These are phyloP conservation scores for Ogataea haglerorum DNA, from an alignment of 805 yeast genomes.

Conservation along the genomic window DNA sequence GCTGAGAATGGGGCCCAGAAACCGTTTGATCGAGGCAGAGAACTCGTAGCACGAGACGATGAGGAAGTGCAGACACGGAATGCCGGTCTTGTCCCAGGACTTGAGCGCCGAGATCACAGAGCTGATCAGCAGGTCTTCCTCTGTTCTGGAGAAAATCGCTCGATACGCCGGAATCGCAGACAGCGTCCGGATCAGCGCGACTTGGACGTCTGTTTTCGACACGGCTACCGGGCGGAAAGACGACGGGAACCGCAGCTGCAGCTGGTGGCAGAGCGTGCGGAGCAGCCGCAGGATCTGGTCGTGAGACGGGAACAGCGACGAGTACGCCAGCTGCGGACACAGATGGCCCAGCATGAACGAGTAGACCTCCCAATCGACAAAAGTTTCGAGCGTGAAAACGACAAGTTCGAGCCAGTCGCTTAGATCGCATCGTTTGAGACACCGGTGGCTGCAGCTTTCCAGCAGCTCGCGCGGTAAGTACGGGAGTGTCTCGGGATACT, in stretches of 20 bases:
- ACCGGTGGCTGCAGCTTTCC: constrained; percentile 36
- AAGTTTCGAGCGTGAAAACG: constrained; percentile 45
- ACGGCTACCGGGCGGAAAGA: constrained; percentile 40
- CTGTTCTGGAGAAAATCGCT: constrained; percentile 47
- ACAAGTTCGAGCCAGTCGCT: constrained; percentile 51
- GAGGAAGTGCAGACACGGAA: constrained; percentile 73
- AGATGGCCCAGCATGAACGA: constrained; percentile 64
- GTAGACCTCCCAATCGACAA: constrained; percentile 68
- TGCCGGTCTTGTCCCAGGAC: constrained; percentile 76
- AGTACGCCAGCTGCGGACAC: constrained; percentile 64
- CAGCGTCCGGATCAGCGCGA: constrained; percentile 57
- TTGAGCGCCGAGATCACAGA: constrained; percentile 59
- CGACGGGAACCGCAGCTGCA: constrained; percentile 47
- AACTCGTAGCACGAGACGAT: constrained; percentile 78
- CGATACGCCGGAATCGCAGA: constrained; percentile 64
- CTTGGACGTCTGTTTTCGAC: constrained; percentile 60
- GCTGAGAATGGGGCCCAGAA: constrained; percentile 63
- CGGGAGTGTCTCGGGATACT: constrained; percentile 53
- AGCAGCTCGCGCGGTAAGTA: constrained; percentile 46
- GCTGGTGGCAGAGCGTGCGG: constrained; percentile 50
- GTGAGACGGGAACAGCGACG: constrained; percentile 47
- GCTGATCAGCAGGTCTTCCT: constrained; percentile 61
- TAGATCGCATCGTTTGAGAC: constrained; percentile 35
- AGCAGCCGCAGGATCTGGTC: constrained; percentile 43
- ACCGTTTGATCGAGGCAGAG: constrained; percentile 69